These are phyloP conservation scores for Mrakia blollopis DNA, from an alignment of 768 basidiomycete genomes.

Conservation along the genomic window DNA sequence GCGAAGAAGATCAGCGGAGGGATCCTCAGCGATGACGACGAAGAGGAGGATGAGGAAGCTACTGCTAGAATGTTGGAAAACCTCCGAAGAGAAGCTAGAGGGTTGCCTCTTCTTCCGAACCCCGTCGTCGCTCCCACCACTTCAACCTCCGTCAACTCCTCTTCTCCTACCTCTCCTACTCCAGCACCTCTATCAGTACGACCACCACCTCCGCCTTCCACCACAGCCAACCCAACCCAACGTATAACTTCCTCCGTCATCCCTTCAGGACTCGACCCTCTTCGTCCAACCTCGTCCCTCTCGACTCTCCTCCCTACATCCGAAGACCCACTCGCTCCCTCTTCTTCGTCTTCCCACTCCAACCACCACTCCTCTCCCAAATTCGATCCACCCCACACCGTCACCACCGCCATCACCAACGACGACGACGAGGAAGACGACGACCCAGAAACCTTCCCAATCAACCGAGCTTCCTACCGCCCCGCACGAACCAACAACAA, in stretches of 20 bases:
- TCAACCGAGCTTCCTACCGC: background rate
- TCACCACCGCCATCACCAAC: background rate
- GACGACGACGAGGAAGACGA: background rate
- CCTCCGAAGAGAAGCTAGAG: background rate
- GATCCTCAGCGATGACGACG: constrained; percentile 1
- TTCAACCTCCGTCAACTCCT: background rate
- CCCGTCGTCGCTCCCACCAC: background rate
- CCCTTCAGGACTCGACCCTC: background rate
- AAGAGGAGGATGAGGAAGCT: background rate
- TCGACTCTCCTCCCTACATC: background rate
- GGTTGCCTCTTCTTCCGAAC: background rate
- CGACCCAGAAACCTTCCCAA: background rate
- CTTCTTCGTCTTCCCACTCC: background rate
- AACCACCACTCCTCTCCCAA: background rate
- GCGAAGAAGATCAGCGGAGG: background rate
- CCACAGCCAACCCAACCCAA: background rate
- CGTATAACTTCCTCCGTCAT: background rate
- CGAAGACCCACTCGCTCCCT: background rate
- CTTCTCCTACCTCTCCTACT: background rate
- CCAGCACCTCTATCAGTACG: background rate
- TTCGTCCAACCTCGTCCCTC: constrained; percentile 3
- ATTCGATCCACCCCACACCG: background rate
- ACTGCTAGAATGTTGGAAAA: background rate
- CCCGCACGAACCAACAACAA: background rate
- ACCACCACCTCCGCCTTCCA: background rate